Evolutionary conservation across 169 alveolate genomes (phyloP), one percentile per base, ranked within the genome.

Genomic region (Cryptosporidium viatorum): DNA sequence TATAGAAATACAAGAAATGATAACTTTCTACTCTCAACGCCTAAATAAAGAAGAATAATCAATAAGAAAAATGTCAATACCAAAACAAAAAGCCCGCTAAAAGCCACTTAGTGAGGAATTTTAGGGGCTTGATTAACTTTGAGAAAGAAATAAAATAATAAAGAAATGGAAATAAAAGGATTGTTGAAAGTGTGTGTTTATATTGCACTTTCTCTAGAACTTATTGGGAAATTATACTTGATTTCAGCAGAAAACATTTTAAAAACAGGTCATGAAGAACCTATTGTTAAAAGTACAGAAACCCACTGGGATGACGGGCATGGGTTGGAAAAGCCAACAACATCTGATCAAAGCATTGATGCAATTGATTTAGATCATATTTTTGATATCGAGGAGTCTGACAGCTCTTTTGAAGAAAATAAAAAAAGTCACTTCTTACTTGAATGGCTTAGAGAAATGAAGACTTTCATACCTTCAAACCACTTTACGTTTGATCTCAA

Each of bases 381-480:
- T 43, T 65, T 65, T 35, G 71, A 65, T 35, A 37, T 65, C 18
- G 71, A 65, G 50, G 71, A 65, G 50, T 65, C 71, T 0, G 71
- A 65, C 10, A 37, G 71, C 21, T 65, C 71, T n/a, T 5, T n/a
- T 35, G 71, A 65, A 33, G 71, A 65, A 5, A 62, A 14, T 65
- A 80, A 80, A 18, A 59, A 62, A 43, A 50, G 75, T 23, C 16
- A 21, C 33, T 80, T 80, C 45, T 65, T 80, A 26, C 75, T 80
- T 12, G 89, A 80, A 62, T 80, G 89, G 89, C 73, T 65, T 62
- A 59, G 39, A 50, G 80, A 80, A 29, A 80, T 59, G 73, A 55
- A 59, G 39, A 80, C 73, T 3, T 80, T 80, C 26, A 80, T 65
- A 14, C 73, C 75, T 3, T 62, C 89, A 21, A 80, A 59, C 41